Evolutionary conservation across 768 basidiomycete genomes (phyloP).

Genomic region (Naganishia friedmannii): DNA sequence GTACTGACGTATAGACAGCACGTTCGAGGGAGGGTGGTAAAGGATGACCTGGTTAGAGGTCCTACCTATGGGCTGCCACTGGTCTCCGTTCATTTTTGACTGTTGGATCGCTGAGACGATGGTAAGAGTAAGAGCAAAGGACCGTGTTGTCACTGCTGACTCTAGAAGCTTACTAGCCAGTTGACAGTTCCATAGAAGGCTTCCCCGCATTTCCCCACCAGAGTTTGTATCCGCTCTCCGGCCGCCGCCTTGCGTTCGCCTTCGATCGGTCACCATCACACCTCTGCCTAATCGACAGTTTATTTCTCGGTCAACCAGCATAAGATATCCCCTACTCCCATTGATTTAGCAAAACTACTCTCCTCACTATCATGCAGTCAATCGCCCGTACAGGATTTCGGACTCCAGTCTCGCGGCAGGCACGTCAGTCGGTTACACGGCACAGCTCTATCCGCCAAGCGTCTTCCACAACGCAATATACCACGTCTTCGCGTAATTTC

Average conservation of each 20-base stretch:
- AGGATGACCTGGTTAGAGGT: slow-evolving; percentile 49
- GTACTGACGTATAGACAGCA: slow-evolving; percentile 36
- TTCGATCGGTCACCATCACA: neutral
- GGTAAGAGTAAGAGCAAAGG: too few relatives aligned
- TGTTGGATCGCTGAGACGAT: too few relatives aligned
- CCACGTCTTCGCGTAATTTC: slow-evolving; percentile 22
- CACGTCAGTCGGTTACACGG: neutral
- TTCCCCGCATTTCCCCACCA: neutral
- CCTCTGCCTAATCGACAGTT: neutral
- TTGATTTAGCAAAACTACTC: too few relatives aligned
- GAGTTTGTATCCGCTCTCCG: neutral
- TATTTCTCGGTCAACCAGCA: neutral
- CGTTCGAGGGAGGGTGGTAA: slow-evolving; percentile 48
- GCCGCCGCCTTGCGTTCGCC: neutral
- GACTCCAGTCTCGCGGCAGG: neutral
- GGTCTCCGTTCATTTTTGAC: neutral
- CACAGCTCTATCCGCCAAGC: slow-evolving; percentile 1
- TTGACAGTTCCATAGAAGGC: neutral
- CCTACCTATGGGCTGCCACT: slow-evolving; percentile 38
- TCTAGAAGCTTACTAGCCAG: neutral
- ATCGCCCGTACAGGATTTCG: slow-evolving; percentile 10
- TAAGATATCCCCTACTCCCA: too few relatives aligned
- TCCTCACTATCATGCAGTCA: neutral
- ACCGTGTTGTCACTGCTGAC: neutral
- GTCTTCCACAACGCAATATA: slow-evolving; percentile 18